phyloP scores from a whole-genome alignment of 1,284 basidiomycete species.

The Cutaneotrichosporon sp. region DNA sequence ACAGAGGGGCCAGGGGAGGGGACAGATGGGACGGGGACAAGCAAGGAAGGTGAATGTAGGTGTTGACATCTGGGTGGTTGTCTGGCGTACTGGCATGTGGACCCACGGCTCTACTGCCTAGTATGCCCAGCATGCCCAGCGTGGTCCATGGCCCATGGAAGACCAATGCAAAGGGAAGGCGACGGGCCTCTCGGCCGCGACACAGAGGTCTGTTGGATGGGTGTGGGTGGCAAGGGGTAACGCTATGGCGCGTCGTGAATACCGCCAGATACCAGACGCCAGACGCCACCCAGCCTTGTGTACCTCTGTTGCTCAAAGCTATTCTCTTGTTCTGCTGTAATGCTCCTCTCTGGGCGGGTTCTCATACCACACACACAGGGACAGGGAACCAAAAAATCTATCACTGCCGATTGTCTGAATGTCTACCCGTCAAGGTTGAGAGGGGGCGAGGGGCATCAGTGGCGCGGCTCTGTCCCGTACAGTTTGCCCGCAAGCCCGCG shows the following conservation, averaged over 20 bases:
- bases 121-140: not conserved
- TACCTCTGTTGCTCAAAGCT: too few species aligned
- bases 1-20: slow-evolving; percentile 11
- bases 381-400: not conserved
- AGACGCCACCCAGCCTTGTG: not conserved
- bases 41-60: not conserved
- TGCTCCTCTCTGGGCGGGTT: too few species aligned
- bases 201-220: slow-evolving; percentile 1
- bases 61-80: not conserved
- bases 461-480: not conserved
- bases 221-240: not conserved
- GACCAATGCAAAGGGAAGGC: not conserved
- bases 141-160: not conserved
- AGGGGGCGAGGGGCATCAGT: not conserved
- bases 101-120: not conserved
- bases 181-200: not conserved
- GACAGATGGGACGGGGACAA: not conserved
- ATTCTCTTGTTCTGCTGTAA: not conserved
- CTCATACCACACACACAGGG: slow-evolving; percentile 1
- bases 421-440: not conserved
- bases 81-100: not conserved
- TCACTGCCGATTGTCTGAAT: not conserved
- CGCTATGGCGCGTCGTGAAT: not conserved
- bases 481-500: not conserved
- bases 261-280: not conserved